Base-by-base conservation (phyloP, 192 early-diverging fungal species). In the Glomus cerebriforme region DNA sequence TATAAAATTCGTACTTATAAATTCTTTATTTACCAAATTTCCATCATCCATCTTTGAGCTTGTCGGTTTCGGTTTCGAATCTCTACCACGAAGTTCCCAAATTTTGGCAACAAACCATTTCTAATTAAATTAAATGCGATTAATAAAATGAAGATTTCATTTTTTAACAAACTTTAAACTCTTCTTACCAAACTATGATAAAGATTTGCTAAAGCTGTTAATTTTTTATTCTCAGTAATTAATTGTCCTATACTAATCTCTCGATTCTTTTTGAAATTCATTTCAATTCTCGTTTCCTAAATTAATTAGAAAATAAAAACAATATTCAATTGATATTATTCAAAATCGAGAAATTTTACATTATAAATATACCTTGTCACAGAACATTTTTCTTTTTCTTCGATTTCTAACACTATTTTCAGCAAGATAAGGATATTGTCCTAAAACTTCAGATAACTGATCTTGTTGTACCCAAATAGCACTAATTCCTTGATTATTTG, bases 111-210 rank as follows among this genome's bases (percentile, higher is more conserved):
- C 84, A 77, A 93, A 89, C 92, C 92, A 94, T 87, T 92, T 89
- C 91, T 92, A 82, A 12, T 17, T 17, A 67, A 32, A 67, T 31
- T 27, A 65, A 66, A 54, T 31, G 66, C 3, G 13, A 27, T 75
- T 80, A 43, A 78, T 78, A 1, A 83, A 73, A 79, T 59, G 84
- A 70, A 32, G 79, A 83, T 34, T 72, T 75, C n/a, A 80, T 80
- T 24, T 43, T 12, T 43, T 43, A 43, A 81, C 79, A 79, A 60
- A 82, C 39, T 83, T 82, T 27, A 72, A 35, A 84, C 74, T 85
- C 86, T 68, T 8, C 15, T 86, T 81, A 96, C 95, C 75, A 97
- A 85, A 60, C 92, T 94, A 67, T 96, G 92, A 81, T 96, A 93
- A 80, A 96, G 85, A 76, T 90, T 87, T 3, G 92, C 94, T 17